phyloP scores from a whole-genome alignment of 2,329 filamentous ascomycete species.

The Diatrype stigma region DNA sequence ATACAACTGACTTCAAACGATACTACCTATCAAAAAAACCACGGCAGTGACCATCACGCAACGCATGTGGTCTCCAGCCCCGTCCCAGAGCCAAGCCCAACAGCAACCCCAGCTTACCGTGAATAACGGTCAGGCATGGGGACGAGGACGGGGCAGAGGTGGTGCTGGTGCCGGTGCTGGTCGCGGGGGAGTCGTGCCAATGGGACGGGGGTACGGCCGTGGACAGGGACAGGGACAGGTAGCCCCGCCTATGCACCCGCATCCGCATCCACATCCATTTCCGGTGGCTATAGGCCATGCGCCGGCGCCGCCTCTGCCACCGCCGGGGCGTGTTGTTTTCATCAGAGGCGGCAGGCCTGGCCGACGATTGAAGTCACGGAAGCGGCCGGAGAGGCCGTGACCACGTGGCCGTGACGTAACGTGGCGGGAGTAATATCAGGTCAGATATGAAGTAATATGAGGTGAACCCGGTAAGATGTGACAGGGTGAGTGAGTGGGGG shows the following conservation, averaged over 20 bases:
- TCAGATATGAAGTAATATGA: no score
- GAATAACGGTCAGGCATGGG: no score
- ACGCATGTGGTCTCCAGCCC: constrained; percentile 56
- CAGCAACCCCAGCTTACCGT: background rate
- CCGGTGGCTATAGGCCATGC: no score
- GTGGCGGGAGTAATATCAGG: background rate
- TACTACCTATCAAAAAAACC: background rate
- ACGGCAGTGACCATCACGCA: constrained; percentile 44
- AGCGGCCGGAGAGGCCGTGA: background rate
- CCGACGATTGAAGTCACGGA: background rate
- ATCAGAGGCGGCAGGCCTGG: background rate
- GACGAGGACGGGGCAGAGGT: no score
- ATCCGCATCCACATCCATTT: no score
- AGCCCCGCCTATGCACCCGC: no score
- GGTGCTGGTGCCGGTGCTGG: background rate
- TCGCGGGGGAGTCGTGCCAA: background rate
- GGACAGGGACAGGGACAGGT: no score
- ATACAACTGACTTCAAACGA: no score
- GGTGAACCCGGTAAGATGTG: no score
- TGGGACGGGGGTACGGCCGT: background rate
- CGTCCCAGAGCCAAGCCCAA: constrained; percentile 6
- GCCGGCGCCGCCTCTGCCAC: background rate
- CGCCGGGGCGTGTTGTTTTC: background rate
- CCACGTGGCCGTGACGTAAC: no score
- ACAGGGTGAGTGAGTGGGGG: no score